A percentile compares a stretch with the other conserved stretches of the same genome.
These are phyloP conservation scores for Betula pendula DNA, from an alignment of 306 rosid genomes.

Conservation along the genomic window DNA sequence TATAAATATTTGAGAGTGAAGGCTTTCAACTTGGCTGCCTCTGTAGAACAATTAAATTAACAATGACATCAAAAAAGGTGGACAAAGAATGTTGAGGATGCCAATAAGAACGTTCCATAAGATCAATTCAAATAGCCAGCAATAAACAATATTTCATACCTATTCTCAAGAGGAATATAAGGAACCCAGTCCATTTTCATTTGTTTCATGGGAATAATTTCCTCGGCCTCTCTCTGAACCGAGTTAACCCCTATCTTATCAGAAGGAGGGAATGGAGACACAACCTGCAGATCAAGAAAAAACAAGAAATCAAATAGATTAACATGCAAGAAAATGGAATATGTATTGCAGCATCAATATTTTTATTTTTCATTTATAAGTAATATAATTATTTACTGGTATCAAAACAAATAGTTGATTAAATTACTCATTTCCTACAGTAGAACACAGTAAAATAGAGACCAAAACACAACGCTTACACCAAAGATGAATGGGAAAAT, in stretches of 20 bases:
- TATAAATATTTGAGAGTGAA: slow-evolving; percentile 69
- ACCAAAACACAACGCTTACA: background rate
- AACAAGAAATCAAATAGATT: slow-evolving; percentile 13
- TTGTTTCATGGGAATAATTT: slow-evolving; percentile 89
- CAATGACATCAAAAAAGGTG: background rate
- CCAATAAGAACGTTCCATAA: slow-evolving; percentile 15
- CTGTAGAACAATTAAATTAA: slow-evolving; percentile 46
- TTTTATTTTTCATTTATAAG: too few relatives aligned
- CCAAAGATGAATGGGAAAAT: background rate
- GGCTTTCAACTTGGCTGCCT: slow-evolving; percentile 61
- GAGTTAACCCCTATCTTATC: slow-evolving; percentile 86
- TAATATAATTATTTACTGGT: background rate
- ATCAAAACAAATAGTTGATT: background rate
- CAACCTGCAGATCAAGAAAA: slow-evolving; percentile 46
- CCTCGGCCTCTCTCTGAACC: slow-evolving; percentile 89
- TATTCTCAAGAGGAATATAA: slow-evolving; percentile 67
- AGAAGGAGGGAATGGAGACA: slow-evolving; percentile 88
- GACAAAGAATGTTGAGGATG: background rate
- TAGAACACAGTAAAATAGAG: background rate
- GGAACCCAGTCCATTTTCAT: slow-evolving; percentile 99
- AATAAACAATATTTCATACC: slow-evolving; percentile 33
- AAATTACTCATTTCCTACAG: background rate
- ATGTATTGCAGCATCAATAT: background rate
- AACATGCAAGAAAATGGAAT: background rate
- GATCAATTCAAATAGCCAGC: slow-evolving; percentile 4